Evolutionary conservation across 1,139 yeast genomes (phyloP), one percentile per base, ranked within the genome.

Genomic region (Casaregolazyma suthepensis): DNA sequence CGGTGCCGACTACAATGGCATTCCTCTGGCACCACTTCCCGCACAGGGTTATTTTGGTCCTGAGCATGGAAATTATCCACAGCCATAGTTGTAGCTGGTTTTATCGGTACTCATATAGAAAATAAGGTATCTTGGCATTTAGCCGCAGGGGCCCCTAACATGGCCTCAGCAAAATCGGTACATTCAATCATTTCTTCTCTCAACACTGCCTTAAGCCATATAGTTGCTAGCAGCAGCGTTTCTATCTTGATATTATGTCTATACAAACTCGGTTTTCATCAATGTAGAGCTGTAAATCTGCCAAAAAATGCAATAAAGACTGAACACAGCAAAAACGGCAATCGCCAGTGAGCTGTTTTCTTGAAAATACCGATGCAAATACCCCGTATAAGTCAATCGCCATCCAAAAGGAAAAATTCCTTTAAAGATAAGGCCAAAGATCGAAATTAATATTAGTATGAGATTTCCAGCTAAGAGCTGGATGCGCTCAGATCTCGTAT

Each of bases 21-120:
- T 58, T 64, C 52, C 57, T 66, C 38, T 54, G 61, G 76, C 9
- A 71, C 72, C 15, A 72, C 68, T 53, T 79, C 61, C 76, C 5
- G 72, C 73, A 3, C 72, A 67, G 45, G 81, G 80, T 0, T 77
- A 74, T 62, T 78, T 78, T 61, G 81, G 81, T 12, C 74, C 78
- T 37, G 69, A 23, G 15, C 61, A 59, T 18, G 59, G 58, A 3
- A 29, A 49, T 19, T 59, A 37, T 48, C 62, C 61, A 19, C 26
- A 43, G 26, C 45, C 45, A 9, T 43, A 43, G 17, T 22, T 9
- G 26, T 17, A n/a, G 2, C 23, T 26, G 31, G 31, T 26, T 26
- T 26, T 12, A 26, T 26, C 6, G 31, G 10, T 26, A 7, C 10
- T 26, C 10, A 9, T 3, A 26, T 26, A 26, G 10, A 26, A n/a